Evolutionary conservation across 805 yeast species (phyloP).

Genomic region (Groenewaldozyma salmanticensis): DNA sequence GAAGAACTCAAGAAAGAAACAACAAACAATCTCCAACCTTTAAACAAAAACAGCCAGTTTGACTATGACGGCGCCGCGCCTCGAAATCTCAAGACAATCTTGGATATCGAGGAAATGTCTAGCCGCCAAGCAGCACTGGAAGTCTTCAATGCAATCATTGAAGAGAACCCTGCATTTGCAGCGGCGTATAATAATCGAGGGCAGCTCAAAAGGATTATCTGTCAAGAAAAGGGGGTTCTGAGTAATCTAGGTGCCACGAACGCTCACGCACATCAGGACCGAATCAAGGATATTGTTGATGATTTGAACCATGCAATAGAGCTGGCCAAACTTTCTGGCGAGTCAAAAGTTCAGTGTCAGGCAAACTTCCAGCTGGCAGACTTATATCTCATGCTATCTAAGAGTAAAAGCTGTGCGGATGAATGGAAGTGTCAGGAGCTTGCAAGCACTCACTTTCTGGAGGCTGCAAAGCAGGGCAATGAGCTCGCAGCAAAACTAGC

Average conservation of each 20-base stretch:
- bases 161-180: slow-evolving; percentile 22
- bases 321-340: background rate
- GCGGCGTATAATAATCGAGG: slow-evolving; percentile 29
- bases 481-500: slow-evolving; percentile 21
- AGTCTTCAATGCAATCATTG: slow-evolving; percentile 16
- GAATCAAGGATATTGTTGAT: slow-evolving; percentile 15
- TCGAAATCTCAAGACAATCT: too few relatives aligned
- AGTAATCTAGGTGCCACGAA: too few relatives aligned
- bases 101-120: too few relatives aligned
- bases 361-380: slow-evolving; percentile 3
- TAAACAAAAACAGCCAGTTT: too few relatives aligned
- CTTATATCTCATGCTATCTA: background rate
- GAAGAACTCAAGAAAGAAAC: too few relatives aligned
- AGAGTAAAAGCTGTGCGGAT: slow-evolving; percentile 11
- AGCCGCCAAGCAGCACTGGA: slow-evolving; percentile 10
- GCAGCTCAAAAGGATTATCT: slow-evolving; percentile 16
- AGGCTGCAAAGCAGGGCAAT: slow-evolving; percentile 26
- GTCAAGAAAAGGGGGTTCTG: background rate
- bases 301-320: slow-evolving; percentile 7
- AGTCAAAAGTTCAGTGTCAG: background rate
- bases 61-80: too few relatives aligned
- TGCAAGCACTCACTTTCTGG: slow-evolving; percentile 22
- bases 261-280: slow-evolving; percentile 1
- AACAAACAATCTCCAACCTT: too few relatives aligned
- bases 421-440: slow-evolving; percentile 22